phyloP scores from a whole-genome alignment of 257 asterid genomes.

The Lantana camara region DNA sequence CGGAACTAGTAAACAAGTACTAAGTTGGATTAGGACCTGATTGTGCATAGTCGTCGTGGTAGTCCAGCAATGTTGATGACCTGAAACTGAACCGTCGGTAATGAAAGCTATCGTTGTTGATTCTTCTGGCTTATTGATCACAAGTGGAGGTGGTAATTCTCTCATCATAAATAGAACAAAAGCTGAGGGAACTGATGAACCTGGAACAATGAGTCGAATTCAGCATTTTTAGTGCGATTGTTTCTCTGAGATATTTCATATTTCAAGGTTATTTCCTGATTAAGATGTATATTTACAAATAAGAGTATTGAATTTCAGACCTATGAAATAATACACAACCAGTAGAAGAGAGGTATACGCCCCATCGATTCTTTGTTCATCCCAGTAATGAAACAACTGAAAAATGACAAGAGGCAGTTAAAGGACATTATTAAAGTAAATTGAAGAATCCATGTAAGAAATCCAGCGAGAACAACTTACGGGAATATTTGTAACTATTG shows the following conservation, averaged over 20 bases:
- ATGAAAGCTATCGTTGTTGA: conserved; percentile 68
- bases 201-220: conserved; percentile 41
- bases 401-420: conserved; percentile 21
- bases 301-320: conserved; percentile 39
- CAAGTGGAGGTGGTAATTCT: conserved; percentile 74
- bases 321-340: conserved; percentile 74
- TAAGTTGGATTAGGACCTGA: conserved; percentile 53
- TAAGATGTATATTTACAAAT: too few species aligned
- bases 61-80: conserved; percentile 64
- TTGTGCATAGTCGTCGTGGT: conserved; percentile 62
- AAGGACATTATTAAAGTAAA: conserved; percentile 2
- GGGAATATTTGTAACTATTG: conserved; percentile 71
- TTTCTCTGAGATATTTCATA: too few species aligned
- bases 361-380: conserved; percentile 41
- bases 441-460: conserved; percentile 17
- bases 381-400: conserved; percentile 86
- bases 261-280: too few species aligned
- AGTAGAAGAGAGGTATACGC: conserved; percentile 64
- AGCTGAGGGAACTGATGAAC: conserved; percentile 89
- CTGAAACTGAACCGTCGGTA: conserved; percentile 51
- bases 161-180: conserved; percentile 86
- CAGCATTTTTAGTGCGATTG: background rate
- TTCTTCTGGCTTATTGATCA: conserved; percentile 50
- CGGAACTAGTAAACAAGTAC: background rate
- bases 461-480: conserved; percentile 55